Conservation (phyloP, 495 filamentous ascomycete species). For the Penicillium cataractarum region DNA sequence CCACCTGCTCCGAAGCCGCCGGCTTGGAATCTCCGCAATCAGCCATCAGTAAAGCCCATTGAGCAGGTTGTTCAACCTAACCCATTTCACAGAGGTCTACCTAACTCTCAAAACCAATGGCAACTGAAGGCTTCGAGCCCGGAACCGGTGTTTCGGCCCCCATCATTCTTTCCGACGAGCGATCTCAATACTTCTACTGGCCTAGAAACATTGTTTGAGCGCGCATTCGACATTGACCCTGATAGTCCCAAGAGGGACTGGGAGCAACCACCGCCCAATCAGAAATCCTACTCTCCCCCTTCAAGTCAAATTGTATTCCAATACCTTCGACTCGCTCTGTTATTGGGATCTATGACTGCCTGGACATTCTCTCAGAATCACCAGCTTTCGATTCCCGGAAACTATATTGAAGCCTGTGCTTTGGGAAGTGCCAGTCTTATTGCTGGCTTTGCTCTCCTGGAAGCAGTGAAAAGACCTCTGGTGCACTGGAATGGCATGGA, state of each 20-base stretch:
- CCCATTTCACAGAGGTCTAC: conserved; percentile 39
- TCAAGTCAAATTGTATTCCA: conserved; percentile 30
- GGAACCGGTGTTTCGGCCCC: conserved; percentile 48
- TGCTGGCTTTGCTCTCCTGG: conserved; percentile 45
- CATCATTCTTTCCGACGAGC: conserved; percentile 54
- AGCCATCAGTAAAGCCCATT: conserved; percentile 42
- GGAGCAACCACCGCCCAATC: conserved; percentile 16
- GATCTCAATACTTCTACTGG: conserved; percentile 50
- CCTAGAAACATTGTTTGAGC: conserved; percentile 51
- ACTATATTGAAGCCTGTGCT: conserved; percentile 47
- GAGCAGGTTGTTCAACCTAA: conserved; percentile 43
- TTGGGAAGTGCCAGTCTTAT: conserved; percentile 46
- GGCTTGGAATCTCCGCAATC: conserved; percentile 65
- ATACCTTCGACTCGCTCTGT: conserved; percentile 38
- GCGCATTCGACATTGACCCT: conserved; percentile 46
- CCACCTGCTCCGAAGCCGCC: conserved; percentile 68
- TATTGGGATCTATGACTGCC: conserved; percentile 35
- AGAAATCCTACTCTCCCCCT: conserved; percentile 13
- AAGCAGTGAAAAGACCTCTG: conserved; percentile 41
- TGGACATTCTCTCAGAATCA: conserved; percentile 44
- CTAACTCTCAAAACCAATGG: conserved; percentile 29
- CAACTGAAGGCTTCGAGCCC: conserved; percentile 19
- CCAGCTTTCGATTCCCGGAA: conserved; percentile 37
- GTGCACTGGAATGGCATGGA: conserved; percentile 47
- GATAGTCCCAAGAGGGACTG: conserved; percentile 27